These are phyloP conservation scores for Pseudogymnoascus sp. DNA, from an alignment of 2,329 filamentous ascomycete genomes.

Conservation along the genomic window DNA sequence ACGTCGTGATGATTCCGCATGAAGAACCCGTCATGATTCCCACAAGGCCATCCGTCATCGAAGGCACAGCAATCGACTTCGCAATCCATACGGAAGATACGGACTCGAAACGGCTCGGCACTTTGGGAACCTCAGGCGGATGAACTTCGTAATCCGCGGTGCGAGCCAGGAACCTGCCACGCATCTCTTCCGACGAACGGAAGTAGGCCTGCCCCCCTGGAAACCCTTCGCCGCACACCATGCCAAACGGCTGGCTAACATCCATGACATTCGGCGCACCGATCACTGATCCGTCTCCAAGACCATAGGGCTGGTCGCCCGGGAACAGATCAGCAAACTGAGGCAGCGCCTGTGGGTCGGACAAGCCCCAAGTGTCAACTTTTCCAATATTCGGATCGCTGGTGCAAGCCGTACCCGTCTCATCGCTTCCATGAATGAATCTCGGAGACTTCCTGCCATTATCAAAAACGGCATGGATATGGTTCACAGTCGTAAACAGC, in stretches of 20 bases:
- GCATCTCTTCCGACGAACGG: constrained; percentile 65
- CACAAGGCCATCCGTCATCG: constrained; percentile 67
- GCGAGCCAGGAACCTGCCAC: constrained; percentile 66
- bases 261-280: constrained; percentile 84
- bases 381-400: constrained; percentile 75
- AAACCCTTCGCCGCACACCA: constrained; percentile 79
- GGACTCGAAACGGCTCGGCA: constrained; percentile 63
- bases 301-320: constrained; percentile 67
- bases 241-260: constrained; percentile 76
- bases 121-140: constrained; percentile 67
- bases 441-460: constrained; percentile 67
- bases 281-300: constrained; percentile 68
- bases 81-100: constrained; percentile 84
- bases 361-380: constrained; percentile 74
- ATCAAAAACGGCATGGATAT: constrained; percentile 72
- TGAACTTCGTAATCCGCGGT: constrained; percentile 56
- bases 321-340: constrained; percentile 75
- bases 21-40: constrained; percentile 82
- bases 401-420: constrained; percentile 68
- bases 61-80: constrained; percentile 67
- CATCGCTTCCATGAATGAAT: constrained; percentile 77
- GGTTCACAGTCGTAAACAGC: constrained; percentile 70
- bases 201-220: constrained; percentile 78
- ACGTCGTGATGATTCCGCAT: constrained; percentile 73
- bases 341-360: constrained; percentile 66